These are phyloP conservation scores for Boletus reticuloceps DNA, from an alignment of 768 basidiomycete species.

Conservation along the genomic window DNA sequence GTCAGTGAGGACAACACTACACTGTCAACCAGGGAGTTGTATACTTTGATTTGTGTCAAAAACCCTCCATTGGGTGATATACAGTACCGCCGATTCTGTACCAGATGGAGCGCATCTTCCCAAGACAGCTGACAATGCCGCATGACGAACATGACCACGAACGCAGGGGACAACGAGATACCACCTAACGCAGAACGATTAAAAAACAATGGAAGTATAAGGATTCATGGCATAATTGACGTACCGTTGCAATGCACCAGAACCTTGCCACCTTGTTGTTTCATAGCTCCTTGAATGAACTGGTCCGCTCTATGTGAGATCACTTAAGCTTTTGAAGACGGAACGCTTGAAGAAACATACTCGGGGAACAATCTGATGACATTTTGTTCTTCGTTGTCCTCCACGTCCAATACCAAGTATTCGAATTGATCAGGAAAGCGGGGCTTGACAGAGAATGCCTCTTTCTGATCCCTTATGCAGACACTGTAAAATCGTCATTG, in stretches of 20 bases:
- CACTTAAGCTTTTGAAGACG: background rate
- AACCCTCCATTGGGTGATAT: conserved; percentile 93
- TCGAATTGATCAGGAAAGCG: conserved; percentile 77
- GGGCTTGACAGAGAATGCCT: conserved; percentile 85
- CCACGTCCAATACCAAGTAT: conserved; percentile 82
- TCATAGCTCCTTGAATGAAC: conserved; percentile 68
- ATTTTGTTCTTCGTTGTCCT: conserved; percentile 94
- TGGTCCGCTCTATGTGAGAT: conserved; percentile 55
- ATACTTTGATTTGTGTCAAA: conserved; percentile 86
- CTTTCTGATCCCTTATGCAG: conserved; percentile 86
- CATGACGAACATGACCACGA: conserved; percentile 95
- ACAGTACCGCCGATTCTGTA: conserved; percentile 90
- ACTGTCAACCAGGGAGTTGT: conserved; percentile 5
- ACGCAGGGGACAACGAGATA: conserved; percentile 83
- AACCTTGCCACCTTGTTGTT: conserved; percentile 58
- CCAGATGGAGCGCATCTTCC: conserved; percentile 86
- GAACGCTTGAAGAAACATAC: conserved; percentile 40
- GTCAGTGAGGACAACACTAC: background rate
- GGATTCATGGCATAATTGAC: conserved; percentile 13
- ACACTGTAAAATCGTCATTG: conserved; percentile 45
- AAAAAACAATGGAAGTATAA: background rate
- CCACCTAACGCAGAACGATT: conserved; percentile 50
- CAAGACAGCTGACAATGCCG: conserved; percentile 75
- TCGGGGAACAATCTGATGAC: conserved; percentile 86
- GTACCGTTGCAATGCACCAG: conserved; percentile 88